Base-by-base conservation (phyloP, 768 basidiomycete genomes). In the Mycena amicta region DNA sequence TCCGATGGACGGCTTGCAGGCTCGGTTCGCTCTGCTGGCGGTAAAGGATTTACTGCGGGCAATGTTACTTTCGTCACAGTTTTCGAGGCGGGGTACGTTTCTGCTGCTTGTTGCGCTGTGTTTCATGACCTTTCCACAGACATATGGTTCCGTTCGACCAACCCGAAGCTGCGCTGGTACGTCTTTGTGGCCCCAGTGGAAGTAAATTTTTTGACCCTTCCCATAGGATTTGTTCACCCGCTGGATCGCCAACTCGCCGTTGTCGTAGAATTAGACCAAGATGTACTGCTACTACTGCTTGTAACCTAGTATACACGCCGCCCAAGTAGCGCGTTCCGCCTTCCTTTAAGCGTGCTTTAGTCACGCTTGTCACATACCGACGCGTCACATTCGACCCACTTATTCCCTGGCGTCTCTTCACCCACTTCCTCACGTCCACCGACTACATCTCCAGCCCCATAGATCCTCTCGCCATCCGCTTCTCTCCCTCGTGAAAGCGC, bases 81-180 rank as follows among this genome's bases (percentile, higher is more conserved):
- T 30, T 76, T 83, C 64, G 87, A 90, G 65, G 92, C 94, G 27
- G 95, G 95, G 82, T 94, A 72, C 63, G 87, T 73, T 6, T 51
- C 23, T 41, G 47, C 15, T 55, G n/a, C n/a, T n/a, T n/a, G n/a
- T 50, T 43, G 2, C 26, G 25, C 53, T 23, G 43, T 26, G 51
- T 43, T 33, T 27, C 22, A n/a, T 50, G 20, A 45, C 37, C 54
- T 55, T 16, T 31, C 60, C 57, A 5, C 65, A 92, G 91, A 31
- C 92, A 93, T 70, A 90, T 94, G 93, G 92, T 92, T 6, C 93
- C 94, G 4, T 87, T 81, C 67, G 93, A 98, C 72, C 93, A 95
- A 68, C 90, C 94, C 33, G 33, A 37, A 18, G 33, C 33, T 3
- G 0, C 20, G 12, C 25, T 25, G 12, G n/a, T n/a, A n/a, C n/a